Conservation (phyloP, 169 alveolate genomes). For the Eimeria acervulina region DNA sequence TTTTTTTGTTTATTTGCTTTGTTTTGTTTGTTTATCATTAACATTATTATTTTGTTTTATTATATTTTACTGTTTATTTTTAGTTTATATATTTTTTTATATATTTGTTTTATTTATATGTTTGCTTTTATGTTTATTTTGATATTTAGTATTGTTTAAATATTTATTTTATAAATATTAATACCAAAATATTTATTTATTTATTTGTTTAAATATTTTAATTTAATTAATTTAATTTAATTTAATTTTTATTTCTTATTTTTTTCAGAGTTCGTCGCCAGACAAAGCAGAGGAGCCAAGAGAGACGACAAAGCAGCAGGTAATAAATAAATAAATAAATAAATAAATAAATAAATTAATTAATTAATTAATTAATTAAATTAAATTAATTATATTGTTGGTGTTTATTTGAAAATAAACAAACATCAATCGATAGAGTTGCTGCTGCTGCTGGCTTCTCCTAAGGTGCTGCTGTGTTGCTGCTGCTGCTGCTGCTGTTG, state of each 20-base stretch:
- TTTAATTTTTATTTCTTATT: neutral
- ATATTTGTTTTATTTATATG: no score
- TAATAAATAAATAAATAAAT: neutral
- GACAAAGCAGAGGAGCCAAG: neutral
- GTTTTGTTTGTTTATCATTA: no score
- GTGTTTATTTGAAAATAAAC: neutral
- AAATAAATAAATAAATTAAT: neutral
- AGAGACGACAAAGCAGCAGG: neutral
- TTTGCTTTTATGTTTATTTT: no score
- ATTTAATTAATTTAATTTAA: neutral
- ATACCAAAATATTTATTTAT: neutral
- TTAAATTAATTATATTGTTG: neutral
- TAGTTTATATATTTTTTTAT: no score
- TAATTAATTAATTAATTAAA: neutral
- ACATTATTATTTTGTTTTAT: no score
- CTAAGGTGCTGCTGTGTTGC: neutral
- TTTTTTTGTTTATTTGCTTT: no score
- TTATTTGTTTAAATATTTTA: neutral
- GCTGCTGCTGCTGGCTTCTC: neutral
- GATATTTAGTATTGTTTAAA: neutral
- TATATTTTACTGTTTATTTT: no score
- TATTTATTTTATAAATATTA: neutral
- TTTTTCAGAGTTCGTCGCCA: neutral
- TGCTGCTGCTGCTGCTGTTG: slow-evolving; percentile 3
- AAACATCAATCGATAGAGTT: neutral